Base-by-base conservation (phyloP, 2,329 filamentous ascomycete species). In the Fusarium dimerum region DNA sequence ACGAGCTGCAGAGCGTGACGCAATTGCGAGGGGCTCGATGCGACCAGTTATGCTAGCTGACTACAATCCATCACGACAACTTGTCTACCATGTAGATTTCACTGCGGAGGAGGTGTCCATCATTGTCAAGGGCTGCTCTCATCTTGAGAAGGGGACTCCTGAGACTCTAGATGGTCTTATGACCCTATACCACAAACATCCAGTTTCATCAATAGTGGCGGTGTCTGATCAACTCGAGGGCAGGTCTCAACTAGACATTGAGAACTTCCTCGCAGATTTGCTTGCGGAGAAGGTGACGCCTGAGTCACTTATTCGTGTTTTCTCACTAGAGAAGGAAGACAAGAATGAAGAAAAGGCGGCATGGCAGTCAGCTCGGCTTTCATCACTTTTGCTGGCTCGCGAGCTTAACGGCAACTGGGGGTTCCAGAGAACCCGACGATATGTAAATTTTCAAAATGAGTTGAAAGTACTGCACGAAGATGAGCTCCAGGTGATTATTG, bases 381-480 rank as follows among this genome's bases (percentile, higher is more conserved):
- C 76, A 0, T 69, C 73, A 0, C 60, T 84, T 3, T 67, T 83
- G 0, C 62, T 81, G 3, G 74, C 78, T 1, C 73, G 82, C 10
- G 79, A 82, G 60, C 65, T 81, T 3, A 68, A 71, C 3, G 80
- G 81, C 0, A 75, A 76, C 39, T 67, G 70, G 11, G 70, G 72
- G 1, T 73, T 78, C 36, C 75, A 75, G 1, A 68, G 69, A 3
- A 74, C 70, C 53, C 70, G 76, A 5, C 63, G 65, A 13, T 75
- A 74, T 5, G 57, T 72, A 16, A 77, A 81, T 55, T 77, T 81
- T 36, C 69, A 70, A 17, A 75, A 75, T 36, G 73, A 76, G 38
- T 73, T 81, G 40, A 71, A 64, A 18, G 76, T 70, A 38, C 66
- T 71, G 20, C 68, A 70, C 6, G 83, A 86, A 58, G 83, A 87